Evolutionary conservation across 257 asterid genomes (phyloP).

Genomic region (Lithospermum erythrorhizon): DNA sequence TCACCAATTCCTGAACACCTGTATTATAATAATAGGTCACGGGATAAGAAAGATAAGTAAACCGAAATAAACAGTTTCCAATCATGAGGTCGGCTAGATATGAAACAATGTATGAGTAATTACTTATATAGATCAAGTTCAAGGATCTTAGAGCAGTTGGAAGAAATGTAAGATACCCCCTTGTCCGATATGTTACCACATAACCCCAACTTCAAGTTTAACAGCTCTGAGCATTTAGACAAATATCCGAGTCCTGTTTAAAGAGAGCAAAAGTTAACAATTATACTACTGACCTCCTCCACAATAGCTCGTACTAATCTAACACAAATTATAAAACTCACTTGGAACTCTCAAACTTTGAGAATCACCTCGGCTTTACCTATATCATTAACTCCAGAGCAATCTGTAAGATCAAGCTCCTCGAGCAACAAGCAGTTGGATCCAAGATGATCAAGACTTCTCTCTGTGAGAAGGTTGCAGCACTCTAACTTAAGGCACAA

Average conservation of each 20-base stretch:
- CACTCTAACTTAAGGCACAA: constrained; percentile 62
- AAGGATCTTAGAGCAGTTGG: constrained; percentile 34
- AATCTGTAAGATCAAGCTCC: constrained; percentile 76
- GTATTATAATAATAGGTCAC: constrained; percentile 2
- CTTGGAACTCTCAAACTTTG: background rate
- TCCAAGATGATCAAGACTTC: constrained; percentile 45
- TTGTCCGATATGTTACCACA: constrained; percentile 49
- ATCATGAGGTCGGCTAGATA: background rate
- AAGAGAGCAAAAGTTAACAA: background rate
- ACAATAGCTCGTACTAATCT: background rate
- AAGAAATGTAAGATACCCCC: constrained; percentile 48
- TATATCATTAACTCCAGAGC: constrained; percentile 46
- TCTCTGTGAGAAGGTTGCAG: constrained; percentile 51
- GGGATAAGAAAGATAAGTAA: background rate
- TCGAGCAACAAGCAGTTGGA: constrained; percentile 36
- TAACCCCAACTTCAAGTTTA: constrained; percentile 54
- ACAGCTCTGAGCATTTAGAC: constrained; percentile 46
- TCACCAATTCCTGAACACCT: constrained; percentile 59
- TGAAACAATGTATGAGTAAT: background rate
- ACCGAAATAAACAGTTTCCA: background rate
- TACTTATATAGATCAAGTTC: constrained; percentile 78
- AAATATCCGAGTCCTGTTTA: constrained; percentile 46
- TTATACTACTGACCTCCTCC: background rate
- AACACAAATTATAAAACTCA: background rate
- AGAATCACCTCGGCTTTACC: constrained; percentile 25